Evolutionary conservation across 2,329 filamentous ascomycete species (phyloP).

Genomic region (Trichoderma koningiopsis): DNA sequence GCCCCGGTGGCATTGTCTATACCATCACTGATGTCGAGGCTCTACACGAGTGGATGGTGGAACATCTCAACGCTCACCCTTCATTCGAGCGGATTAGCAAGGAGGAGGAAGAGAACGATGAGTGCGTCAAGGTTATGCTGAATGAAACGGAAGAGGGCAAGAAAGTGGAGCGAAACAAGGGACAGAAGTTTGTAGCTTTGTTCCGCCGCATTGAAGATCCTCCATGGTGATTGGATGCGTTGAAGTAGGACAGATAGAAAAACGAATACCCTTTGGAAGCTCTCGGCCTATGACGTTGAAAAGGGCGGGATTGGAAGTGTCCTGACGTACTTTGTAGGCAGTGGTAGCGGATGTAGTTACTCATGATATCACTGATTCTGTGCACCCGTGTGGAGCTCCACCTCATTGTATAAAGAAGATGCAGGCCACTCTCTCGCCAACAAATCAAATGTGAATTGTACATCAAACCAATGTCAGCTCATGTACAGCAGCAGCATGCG

Average conservation of each 20-base stretch:
- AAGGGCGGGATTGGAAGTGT: background rate
- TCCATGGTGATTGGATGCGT: constrained; percentile 59
- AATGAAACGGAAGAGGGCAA: constrained; percentile 94
- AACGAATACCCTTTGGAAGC: constrained; percentile 1
- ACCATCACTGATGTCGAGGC: constrained; percentile 98
- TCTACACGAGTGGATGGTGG: constrained; percentile 89
- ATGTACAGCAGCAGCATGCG: constrained; percentile 8
- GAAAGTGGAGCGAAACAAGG: constrained; percentile 90
- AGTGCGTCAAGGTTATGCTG: constrained; percentile 73
- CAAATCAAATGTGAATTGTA: background rate
- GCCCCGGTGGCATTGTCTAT: constrained; percentile 84
- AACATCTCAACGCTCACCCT: constrained; percentile 76
- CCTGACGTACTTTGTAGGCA: background rate
- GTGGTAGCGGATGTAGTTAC: background rate
- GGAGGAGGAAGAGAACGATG: constrained; percentile 67
- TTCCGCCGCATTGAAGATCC: constrained; percentile 82
- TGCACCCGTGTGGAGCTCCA: background rate
- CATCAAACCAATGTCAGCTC: background rate
- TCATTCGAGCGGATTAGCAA: constrained; percentile 75
- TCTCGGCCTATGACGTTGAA: background rate
- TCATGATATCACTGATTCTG: background rate
- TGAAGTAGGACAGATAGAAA: background rate
- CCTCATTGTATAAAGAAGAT: background rate
- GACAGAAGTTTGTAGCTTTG: constrained; percentile 86
- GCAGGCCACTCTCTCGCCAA: background rate